Base-by-base conservation (phyloP, 257 asterid species). In the Solanum chilense region DNA sequence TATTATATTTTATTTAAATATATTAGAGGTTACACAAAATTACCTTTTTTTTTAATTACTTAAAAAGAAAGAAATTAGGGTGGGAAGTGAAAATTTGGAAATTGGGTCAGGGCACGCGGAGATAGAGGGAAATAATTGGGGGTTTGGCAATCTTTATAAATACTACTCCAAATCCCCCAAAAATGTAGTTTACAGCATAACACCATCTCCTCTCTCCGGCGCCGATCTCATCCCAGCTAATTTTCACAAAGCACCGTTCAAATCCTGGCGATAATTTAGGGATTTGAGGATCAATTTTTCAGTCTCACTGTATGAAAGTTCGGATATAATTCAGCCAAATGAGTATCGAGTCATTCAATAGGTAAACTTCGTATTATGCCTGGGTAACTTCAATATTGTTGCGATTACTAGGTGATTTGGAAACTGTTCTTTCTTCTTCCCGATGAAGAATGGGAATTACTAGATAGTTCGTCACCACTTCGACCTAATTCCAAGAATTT, bases 311-410 rank as follows among this genome's bases (percentile, higher is more conserved):
- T 47, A 80, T 80, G 85, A 80, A 80, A 10, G 35, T 47, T 49
- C 11, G 20, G 20, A 10, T 45, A 45, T 78, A 27, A 45, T 78
- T 78, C 25, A 18, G 21, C 8, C 69, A 76, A 21, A 90, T 87
- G 86, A 89, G 92, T 12, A 76, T 88, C 11, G 89, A 87, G 33
- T 89, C 91, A 35, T 91, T 91, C 60, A 89, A 88, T 56, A 85
- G 90, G 91, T 90, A 86, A 86, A 83, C 8, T 77, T 44, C 62
- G 23, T 25, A 52, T 16, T 16, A 49, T 49, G 60, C 60, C 60
- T 49, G 60, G 60, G 58, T 47, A 47, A 5, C 58, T 47, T 47
- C 58, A 47, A 14, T 47, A 14, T 49, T 49, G 60, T 49, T 15
- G 60, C 58, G 21, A 49, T 49, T 15, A 49, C 60, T 9, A 52